Conservation (phyloP, 116 monocot species). For the Zostera marina region DNA sequence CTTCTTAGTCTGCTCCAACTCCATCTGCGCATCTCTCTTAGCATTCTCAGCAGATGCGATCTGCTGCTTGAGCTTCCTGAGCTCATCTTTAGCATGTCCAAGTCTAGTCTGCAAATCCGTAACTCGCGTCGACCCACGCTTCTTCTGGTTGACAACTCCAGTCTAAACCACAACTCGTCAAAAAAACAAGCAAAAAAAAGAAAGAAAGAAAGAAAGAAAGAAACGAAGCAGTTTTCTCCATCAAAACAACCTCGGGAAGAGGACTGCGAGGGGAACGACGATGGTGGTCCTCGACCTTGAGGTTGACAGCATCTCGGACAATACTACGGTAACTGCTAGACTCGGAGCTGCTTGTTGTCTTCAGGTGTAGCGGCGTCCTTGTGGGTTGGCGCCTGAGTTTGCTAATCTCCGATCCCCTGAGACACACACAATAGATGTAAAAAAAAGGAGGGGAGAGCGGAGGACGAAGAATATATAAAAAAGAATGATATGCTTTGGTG, state of each 20-base stretch:
- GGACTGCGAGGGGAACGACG: constrained; percentile 60
- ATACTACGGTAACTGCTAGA: constrained; percentile 21
- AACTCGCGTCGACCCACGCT: constrained; percentile 25
- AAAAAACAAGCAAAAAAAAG: neutral
- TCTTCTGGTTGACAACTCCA: constrained; percentile 29
- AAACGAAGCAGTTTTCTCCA: neutral
- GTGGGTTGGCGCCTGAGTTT: constrained; percentile 24
- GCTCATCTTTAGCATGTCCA: constrained; percentile 45
- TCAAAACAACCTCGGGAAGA: constrained; percentile 29
- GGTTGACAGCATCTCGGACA: constrained; percentile 21
- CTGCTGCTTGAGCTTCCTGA: constrained; percentile 63
- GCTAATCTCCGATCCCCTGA: constrained; percentile 11
- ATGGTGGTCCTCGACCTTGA: constrained; percentile 27
- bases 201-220: neutral
- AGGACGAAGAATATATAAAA: too few species aligned
- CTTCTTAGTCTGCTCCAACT: constrained; percentile 29
- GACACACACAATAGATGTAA: too few species aligned
- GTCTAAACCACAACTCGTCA: neutral
- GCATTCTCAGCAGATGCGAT: constrained; percentile 41
- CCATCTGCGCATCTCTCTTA: constrained; percentile 23
- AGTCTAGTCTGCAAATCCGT: constrained; percentile 57
- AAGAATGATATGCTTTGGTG: too few species aligned
- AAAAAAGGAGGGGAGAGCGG: too few species aligned
- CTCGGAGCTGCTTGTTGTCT: constrained; percentile 33
- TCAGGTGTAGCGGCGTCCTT: constrained; percentile 56